phyloP scores from a whole-genome alignment of 2,329 filamentous ascomycete genomes.

The Trichoderma arundinaceum region DNA sequence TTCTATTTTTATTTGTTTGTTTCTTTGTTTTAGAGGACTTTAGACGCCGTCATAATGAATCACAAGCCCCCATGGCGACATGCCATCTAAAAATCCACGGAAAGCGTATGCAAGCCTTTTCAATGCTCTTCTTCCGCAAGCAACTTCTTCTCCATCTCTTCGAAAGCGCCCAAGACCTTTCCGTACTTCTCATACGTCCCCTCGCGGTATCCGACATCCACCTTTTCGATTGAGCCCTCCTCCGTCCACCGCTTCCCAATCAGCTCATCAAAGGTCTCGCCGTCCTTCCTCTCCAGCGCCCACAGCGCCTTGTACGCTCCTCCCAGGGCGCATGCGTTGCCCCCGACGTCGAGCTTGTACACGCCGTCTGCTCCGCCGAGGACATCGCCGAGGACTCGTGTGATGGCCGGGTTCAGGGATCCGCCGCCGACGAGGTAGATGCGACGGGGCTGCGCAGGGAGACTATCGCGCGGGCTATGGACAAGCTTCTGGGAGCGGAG shows the following conservation, averaged over 20 bases:
- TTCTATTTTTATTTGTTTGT: neutral
- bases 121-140: conserved; percentile 49
- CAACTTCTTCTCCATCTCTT: conserved; percentile 72
- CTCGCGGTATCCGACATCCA: conserved; percentile 79
- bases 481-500: conserved; percentile 83
- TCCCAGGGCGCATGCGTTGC: conserved; percentile 92
- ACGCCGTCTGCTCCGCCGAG: conserved; percentile 89
- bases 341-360: conserved; percentile 90
- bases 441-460: conserved; percentile 84
- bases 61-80: neutral
- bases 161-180: conserved; percentile 75
- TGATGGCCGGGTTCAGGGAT: conserved; percentile 87
- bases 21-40: conserved; percentile 16
- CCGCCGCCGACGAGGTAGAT: conserved; percentile 96
- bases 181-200: conserved; percentile 81
- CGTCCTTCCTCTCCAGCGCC: conserved; percentile 73
- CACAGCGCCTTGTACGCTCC: conserved; percentile 96
- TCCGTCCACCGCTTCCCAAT: conserved; percentile 86
- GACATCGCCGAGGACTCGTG: conserved; percentile 82
- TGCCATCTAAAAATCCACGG: neutral
- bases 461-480: conserved; percentile 52
- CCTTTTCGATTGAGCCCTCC: conserved; percentile 78
- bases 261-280: conserved; percentile 85
- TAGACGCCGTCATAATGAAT: conserved; percentile 35
- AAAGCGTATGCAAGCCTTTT: neutral